Evolutionary conservation across 192 early-diverging fungal genomes (phyloP), one percentile per base, ranked within the genome.

Genomic region (Phycomyces blakesleeanus): DNA sequence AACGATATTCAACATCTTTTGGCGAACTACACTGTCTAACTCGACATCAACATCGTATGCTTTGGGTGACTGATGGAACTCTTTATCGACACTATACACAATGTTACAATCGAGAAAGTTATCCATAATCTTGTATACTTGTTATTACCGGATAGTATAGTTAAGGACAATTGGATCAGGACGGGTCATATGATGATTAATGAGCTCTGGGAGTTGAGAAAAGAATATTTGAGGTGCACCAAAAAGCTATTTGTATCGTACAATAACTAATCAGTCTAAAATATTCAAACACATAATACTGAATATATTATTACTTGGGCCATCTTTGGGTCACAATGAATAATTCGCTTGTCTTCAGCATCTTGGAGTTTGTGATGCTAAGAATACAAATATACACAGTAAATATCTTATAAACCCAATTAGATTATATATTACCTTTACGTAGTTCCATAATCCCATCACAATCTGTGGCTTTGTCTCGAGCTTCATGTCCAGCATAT

Each of bases 1-100:
- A 3, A 80, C 65, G 16, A 82, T 57, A 6, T 74, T 64, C 39
- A 75, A 49, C 64, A 90, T 69, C 69, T 89, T 75, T 68, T 75
- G 71, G 57, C 86, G 82, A n/a, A 86, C 63, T 26, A 79, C 55
- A 69, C 92, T 90, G 61, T 94, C 93, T 5, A 93, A 70, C 51
- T 95, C 94, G 0, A 98, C 93, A 58, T 96, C 87, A 25, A 98
- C 75, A 70, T 98, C 97, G 71, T 90, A 98, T 18, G 92, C 94
- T 55, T 89, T 79, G 66, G 82, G 76, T 20, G 83, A 83, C 54
- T 87, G 80, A 47, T 91, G 83, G 65, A 84, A 88, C 29, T 84
- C 85, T 66, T 93, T 85, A 68, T 94, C 93, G 0, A 86, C 81
- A 20, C 82, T 86, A 58, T 21, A 18, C 2, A 14, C 26, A 0